These are phyloP conservation scores for Arthrobotrys iridis DNA, from an alignment of 2,329 filamentous ascomycete species.

Conservation along the genomic window DNA sequence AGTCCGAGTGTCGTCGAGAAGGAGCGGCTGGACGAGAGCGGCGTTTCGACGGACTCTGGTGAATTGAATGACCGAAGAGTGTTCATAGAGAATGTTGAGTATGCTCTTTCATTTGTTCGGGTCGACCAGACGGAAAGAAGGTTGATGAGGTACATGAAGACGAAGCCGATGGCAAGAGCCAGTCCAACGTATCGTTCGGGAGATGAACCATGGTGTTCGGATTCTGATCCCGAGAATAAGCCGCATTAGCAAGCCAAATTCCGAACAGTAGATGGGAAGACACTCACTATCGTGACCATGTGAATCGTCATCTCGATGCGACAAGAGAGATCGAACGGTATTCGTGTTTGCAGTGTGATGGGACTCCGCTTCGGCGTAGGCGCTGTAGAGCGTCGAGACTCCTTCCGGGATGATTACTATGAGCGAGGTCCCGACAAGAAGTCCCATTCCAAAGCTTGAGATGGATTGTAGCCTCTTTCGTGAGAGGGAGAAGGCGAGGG, in stretches of 20 bases:
- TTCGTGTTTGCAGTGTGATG: constrained; percentile 58
- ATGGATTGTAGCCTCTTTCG: constrained; percentile 87
- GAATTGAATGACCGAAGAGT: constrained; percentile 61
- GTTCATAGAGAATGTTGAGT: constrained; percentile 79
- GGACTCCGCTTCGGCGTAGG: constrained; percentile 61
- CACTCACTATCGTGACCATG: neutral
- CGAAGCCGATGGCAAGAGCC: constrained; percentile 85
- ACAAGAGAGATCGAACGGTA: neutral
- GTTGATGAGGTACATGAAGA: constrained; percentile 97
- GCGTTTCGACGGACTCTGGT: constrained; percentile 53
- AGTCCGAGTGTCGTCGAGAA: constrained; percentile 84
- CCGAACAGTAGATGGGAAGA: neutral
- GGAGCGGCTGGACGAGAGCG: constrained; percentile 59
- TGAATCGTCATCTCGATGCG: neutral
- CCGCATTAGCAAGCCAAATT: neutral
- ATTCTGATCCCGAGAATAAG: constrained; percentile 53
- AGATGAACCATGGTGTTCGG: constrained; percentile 64
- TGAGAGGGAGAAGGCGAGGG: constrained; percentile 86
- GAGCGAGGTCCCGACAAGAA: constrained; percentile 91
- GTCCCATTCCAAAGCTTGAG: constrained; percentile 90
- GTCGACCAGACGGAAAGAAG: constrained; percentile 78
- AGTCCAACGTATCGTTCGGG: constrained; percentile 84
- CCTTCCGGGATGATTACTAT: constrained; percentile 98
- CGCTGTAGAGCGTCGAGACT: constrained; percentile 83
- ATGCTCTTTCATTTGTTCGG: constrained; percentile 70